phyloP scores from a whole-genome alignment of 768 basidiomycete genomes.

The Mycena metata region DNA sequence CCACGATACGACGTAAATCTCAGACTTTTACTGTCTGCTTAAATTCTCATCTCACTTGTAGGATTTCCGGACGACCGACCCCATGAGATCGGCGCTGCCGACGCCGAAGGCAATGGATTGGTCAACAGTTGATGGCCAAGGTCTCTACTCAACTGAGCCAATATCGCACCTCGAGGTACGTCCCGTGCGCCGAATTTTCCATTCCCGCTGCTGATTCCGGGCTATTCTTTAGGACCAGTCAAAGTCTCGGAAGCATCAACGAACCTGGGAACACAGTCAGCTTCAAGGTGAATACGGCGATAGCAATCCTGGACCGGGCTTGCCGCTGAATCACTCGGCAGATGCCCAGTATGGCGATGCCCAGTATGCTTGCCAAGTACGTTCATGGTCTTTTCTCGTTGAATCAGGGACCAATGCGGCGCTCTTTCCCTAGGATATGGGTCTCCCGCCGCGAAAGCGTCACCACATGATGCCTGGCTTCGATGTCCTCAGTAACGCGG shows the following conservation, averaged over 20 bases:
- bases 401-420: constrained; percentile 36
- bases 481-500: constrained; percentile 66
- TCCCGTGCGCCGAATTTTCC: constrained; percentile 2
- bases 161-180: constrained; percentile 62
- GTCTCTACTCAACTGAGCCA: constrained; percentile 57
- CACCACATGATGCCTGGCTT: constrained; percentile 76
- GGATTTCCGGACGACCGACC: constrained; percentile 57
- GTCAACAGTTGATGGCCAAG: constrained; percentile 58
- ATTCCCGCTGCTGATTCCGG: constrained; percentile 17
- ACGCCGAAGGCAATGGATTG: constrained; percentile 61
- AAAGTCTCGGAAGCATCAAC: constrained; percentile 68
- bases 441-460: constrained; percentile 70
- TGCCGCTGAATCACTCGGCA: constrained; percentile 27
- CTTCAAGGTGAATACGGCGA: constrained; percentile 53
- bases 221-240: constrained; percentile 52
- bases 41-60: constrained; percentile 28
- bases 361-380: constrained; percentile 65
- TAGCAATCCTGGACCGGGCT: background rate
- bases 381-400: constrained; percentile 9
- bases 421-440: constrained; percentile 60
- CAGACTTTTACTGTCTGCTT: constrained; percentile 13
- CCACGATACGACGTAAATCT: constrained; percentile 51
- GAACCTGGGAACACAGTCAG: constrained; percentile 71
- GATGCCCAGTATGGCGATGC: constrained; percentile 49
- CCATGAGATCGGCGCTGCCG: constrained; percentile 58